Evolutionary conservation across 495 filamentous ascomycete genomes (phyloP).

Genomic region (Trichoderma virens): DNA sequence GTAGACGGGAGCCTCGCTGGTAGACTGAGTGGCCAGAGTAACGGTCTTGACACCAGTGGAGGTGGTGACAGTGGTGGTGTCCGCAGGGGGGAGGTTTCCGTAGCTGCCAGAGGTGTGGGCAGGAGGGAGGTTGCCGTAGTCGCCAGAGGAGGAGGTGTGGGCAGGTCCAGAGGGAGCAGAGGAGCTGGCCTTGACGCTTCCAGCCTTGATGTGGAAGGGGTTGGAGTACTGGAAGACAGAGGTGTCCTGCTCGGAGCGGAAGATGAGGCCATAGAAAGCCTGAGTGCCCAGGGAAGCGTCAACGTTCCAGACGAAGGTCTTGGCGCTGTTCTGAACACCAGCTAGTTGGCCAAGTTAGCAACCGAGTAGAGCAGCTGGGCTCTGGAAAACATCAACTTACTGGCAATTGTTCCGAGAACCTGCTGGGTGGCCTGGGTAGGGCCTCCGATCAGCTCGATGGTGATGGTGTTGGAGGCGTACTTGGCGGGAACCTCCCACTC

Average conservation of each 20-base stretch:
- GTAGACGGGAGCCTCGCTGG: conserved; percentile 13
- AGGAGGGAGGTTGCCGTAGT: conserved; percentile 13
- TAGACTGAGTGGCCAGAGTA: conserved; percentile 13
- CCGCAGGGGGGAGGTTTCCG: too few species aligned
- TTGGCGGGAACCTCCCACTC: conserved; percentile 21
- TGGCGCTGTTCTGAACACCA: conserved; percentile 23
- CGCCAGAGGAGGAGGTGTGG: conserved; percentile 10
- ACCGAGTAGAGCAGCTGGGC: background rate
- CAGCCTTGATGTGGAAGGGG: conserved; percentile 38
- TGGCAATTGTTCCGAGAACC: conserved; percentile 24
- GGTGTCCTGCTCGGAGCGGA: conserved; percentile 26
- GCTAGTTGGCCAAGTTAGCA: conserved; percentile 17
- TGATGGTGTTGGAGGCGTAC: conserved; percentile 24
- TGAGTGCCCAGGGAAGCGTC: conserved; percentile 26
- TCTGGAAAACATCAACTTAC: conserved; percentile 24
- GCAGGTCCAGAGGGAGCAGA: background rate
- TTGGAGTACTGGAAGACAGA: conserved; percentile 42
- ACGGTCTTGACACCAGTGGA: conserved; percentile 15
- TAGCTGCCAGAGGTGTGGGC: conserved; percentile 8
- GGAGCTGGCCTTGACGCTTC: conserved; percentile 13
- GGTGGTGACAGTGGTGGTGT: conserved; percentile 14
- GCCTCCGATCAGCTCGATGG: conserved; percentile 35
- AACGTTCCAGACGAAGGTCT: conserved; percentile 33
- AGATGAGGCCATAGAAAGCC: conserved; percentile 37
- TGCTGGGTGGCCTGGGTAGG: conserved; percentile 19